A percentile compares a stretch with the other conserved stretches of the same genome.
Evolutionary conservation across 352 stramenopile genomes (phyloP).

Genomic region (Globisporangium parvum): DNA sequence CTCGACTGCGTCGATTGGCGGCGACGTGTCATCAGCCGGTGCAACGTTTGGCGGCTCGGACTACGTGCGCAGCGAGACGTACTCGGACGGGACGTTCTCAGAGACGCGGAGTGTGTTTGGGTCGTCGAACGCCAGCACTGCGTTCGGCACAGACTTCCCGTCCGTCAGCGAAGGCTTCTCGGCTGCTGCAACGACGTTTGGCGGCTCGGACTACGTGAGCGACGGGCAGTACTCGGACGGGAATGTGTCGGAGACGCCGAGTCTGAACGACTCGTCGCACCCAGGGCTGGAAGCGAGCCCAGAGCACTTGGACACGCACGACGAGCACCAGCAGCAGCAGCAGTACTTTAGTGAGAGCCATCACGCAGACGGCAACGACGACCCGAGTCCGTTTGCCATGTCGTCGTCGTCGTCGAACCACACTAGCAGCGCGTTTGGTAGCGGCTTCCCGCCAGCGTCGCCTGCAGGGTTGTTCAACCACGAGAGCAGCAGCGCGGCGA

Average conservation of each 20-base stretch:
- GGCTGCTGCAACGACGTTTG: slow-evolving; percentile 50
- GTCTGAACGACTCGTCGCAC: slow-evolving; percentile 39
- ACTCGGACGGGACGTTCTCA: slow-evolving; percentile 60
- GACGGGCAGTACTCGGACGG: slow-evolving; percentile 52
- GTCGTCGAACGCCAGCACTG: slow-evolving; percentile 69
- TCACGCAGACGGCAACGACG: slow-evolving; percentile 8
- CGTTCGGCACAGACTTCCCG: slow-evolving; percentile 67
- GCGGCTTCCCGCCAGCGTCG: slow-evolving; percentile 9
- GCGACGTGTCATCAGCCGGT: slow-evolving; percentile 55
- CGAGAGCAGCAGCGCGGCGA: slow-evolving; percentile 9
- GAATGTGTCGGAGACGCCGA: slow-evolving; percentile 50
- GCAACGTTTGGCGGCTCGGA: slow-evolving; percentile 75
- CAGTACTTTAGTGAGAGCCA: slow-evolving; percentile 28
- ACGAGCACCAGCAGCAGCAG: slow-evolving; percentile 16
- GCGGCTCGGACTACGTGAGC: slow-evolving; percentile 50
- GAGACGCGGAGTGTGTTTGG: slow-evolving; percentile 68
- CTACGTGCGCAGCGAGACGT: slow-evolving; percentile 51
- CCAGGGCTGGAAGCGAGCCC: slow-evolving; percentile 30
- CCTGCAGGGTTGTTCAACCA: slow-evolving; percentile 18
- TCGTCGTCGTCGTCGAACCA: slow-evolving; percentile 11
- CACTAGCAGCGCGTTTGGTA: slow-evolving; percentile 21
- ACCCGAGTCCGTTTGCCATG: slow-evolving; percentile 19
- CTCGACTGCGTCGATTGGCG: slow-evolving; percentile 59
- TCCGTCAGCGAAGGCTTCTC: slow-evolving; percentile 72
- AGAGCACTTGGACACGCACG: slow-evolving; percentile 20